Evolutionary conservation across 306 rosid species (phyloP), one percentile per base, ranked within the genome.

Genomic region (Carpinus fangiana): DNA sequence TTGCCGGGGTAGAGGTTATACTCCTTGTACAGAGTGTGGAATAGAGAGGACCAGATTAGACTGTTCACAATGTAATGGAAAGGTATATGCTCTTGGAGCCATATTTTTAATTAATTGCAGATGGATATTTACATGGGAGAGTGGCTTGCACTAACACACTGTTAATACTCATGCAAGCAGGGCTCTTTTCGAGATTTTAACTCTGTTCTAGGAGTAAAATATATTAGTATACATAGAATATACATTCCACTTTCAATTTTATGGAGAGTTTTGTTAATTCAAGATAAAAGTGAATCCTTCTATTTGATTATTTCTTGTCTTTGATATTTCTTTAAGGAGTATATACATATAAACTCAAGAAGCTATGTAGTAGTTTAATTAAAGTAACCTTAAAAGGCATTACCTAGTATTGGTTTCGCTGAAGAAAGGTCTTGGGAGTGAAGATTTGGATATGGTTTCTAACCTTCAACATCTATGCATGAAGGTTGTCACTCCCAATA

Each of bases 1-100:
- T 89, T 94, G 97, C 82, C 88, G 98, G 74, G 98, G 95, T 13
- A 88, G 98, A 83, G 98, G 98, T 18, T 94, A 94, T 79, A 85
- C 96, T 52, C 94, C 97, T n/a, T 94, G 98, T 81, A 80, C 93
- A 16, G 92, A 88, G 67, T 94, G 98, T 28, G 96, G 97, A 50
- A 92, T 94, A 45, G 98, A 92, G 86, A 89, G 98, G 88, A 89
- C 94, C 38, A 90, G 94, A 67, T 87, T 91, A 62, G 97, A 89
- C 70, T 94, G 97, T 80, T 89, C 94, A 57, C 78, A 84, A 78
- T 94, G 98, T 78, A 59, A 83, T 74, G 97, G 97, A 61, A 94
- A 90, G 97, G 98, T 92, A 86, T 46, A 57, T 62, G 43, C 74
- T 47, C 72, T 78, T 16, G 18, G 6, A 23, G 53, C 57, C 66